Conservation (phyloP, 345 rosid species). For the Jatropha curcas region DNA sequence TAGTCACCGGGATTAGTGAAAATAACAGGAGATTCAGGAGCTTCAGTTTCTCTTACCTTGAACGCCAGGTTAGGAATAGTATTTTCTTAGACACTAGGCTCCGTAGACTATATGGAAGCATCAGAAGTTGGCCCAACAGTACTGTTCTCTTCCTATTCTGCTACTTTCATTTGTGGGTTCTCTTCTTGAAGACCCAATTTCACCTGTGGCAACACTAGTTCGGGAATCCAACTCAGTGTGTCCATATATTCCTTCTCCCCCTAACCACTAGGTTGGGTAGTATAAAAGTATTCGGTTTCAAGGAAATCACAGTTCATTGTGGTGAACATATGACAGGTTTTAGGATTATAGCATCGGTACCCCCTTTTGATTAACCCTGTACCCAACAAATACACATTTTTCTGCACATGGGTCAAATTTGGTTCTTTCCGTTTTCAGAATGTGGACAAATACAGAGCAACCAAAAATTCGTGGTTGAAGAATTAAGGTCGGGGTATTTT, state of each 20-base stretch:
- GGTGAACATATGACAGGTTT: not conserved
- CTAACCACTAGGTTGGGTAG: too few relatives aligned
- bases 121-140: not conserved
- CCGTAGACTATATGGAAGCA: too few relatives aligned
- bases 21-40: not conserved
- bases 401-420: not conserved
- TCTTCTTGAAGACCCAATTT: too few relatives aligned
- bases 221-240: not conserved
- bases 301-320: not conserved
- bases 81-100: not conserved
- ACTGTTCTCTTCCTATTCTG: not conserved
- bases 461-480: not conserved
- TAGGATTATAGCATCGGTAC: not conserved
- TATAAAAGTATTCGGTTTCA: not conserved
- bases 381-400: not conserved
- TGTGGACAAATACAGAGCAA: not conserved
- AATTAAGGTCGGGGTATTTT: not conserved
- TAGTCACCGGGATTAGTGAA: not conserved
- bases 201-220: not conserved
- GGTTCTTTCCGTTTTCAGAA: not conserved
- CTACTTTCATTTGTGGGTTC: not conserved
- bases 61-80: too few relatives aligned
- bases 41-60: not conserved
- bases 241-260: not conserved
- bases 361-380: not conserved